Evolutionary conservation across 352 stramenopile genomes (phyloP).

Genomic region (Phytophthora nicotianae): DNA sequence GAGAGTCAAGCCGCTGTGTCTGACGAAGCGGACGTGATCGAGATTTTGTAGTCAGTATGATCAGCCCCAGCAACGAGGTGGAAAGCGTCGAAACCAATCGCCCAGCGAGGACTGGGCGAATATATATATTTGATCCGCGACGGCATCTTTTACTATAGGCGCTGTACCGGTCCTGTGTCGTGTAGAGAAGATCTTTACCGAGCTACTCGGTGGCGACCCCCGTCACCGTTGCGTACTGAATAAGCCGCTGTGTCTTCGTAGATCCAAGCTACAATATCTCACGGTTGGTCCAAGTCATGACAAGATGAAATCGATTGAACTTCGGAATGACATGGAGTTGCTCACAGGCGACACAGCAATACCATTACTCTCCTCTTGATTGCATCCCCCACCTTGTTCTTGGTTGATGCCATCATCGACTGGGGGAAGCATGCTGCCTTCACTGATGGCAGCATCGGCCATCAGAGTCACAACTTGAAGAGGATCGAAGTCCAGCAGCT

Average conservation of each 20-base stretch:
- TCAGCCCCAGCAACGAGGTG: slow-evolving; percentile 5
- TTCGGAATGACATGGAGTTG: neutral
- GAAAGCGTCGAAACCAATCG: slow-evolving; percentile 14
- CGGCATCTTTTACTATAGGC: slow-evolving; percentile 6
- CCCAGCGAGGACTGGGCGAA: slow-evolving; percentile 8
- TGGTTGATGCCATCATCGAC: slow-evolving; percentile 7
- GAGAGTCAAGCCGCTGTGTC: slow-evolving; percentile 1
- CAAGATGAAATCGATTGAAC: slow-evolving; percentile 30
- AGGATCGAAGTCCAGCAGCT: slow-evolving; percentile 24
- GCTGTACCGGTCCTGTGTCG: neutral
- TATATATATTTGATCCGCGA: slow-evolving; percentile 33
- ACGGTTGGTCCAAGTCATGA: slow-evolving; percentile 21
- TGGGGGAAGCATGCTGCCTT: slow-evolving; percentile 34
- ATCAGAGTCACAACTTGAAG: slow-evolving; percentile 28
- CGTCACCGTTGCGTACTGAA: no score
- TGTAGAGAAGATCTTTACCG: neutral
- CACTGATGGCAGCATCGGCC: slow-evolving; percentile 32
- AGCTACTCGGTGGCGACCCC: neutral
- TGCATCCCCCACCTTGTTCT: neutral
- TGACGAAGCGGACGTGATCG: slow-evolving; percentile 41
- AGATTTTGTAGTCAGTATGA: slow-evolving; percentile 44
- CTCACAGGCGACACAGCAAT: neutral
- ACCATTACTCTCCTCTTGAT: neutral
- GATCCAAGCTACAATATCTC: no score
- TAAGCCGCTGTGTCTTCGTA: no score